Conservation (phyloP, 1,139 yeast genomes). For the Taphrina confusa region DNA sequence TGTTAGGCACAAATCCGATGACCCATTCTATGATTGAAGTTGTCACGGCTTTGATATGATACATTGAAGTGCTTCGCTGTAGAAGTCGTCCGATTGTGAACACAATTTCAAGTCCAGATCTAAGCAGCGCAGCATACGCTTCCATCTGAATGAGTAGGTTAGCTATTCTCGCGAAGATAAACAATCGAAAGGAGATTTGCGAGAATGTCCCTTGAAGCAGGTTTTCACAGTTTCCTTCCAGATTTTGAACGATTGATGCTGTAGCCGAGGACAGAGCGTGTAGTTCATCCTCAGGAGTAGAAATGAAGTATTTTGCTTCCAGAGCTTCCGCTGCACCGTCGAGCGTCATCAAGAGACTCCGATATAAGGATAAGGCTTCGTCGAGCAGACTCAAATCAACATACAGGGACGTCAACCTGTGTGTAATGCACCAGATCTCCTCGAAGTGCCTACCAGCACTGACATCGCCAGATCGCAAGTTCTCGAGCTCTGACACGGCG, state of each 20-base stretch:
- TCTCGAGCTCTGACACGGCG: background rate
- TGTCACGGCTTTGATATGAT: no score
- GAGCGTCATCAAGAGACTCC: background rate
- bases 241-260: background rate
- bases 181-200: background rate
- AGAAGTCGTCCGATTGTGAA: background rate
- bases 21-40: background rate
- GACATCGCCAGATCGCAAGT: background rate
- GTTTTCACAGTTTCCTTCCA: background rate
- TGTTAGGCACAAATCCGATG: background rate
- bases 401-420: background rate
- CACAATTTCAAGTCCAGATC: background rate
- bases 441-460: background rate
- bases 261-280: background rate
- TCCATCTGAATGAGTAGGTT: background rate
- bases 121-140: background rate
- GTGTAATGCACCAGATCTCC: background rate
- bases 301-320: background rate
- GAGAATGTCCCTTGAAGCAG: background rate
- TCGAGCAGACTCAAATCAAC: background rate
- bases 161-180: background rate
- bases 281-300: background rate
- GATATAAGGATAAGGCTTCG: background rate
- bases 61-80: background rate
- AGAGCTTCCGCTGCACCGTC: background rate